A percentile compares a stretch with the other conserved stretches of the same genome.
phyloP scores from a whole-genome alignment of 2,329 filamentous ascomycete genomes.

The Ophiostoma himal-ulmi region DNA sequence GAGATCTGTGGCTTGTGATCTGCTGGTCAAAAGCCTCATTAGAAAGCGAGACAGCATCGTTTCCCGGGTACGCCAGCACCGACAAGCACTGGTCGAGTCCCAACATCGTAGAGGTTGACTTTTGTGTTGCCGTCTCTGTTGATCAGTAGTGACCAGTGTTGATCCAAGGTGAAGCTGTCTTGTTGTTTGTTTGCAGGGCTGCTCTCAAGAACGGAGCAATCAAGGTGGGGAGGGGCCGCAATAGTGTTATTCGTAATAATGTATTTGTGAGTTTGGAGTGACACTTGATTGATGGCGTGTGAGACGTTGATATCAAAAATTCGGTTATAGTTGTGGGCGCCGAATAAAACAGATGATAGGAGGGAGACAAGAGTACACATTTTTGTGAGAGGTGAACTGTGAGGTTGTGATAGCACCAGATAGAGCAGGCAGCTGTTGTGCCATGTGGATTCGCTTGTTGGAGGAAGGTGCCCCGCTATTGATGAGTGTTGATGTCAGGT shows the following conservation, averaged over 20 bases:
- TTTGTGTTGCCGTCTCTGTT: neutral
- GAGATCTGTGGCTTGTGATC: slow-evolving; percentile 36
- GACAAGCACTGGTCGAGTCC: slow-evolving; percentile 31
- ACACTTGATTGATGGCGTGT: neutral
- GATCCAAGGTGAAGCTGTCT: neutral
- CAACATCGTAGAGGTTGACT: slow-evolving; percentile 33
- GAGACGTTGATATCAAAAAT: neutral
- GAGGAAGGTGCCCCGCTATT: slow-evolving; percentile 15
- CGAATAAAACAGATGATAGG: neutral
- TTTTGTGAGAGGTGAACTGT: neutral
- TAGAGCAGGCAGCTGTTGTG: neutral
- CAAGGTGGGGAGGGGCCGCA: neutral
- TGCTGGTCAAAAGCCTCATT: slow-evolving; percentile 39
- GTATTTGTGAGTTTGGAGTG: neutral
- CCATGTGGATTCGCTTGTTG: neutral
- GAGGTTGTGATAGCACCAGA: neutral
- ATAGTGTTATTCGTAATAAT: neutral
- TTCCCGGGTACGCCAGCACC: slow-evolving; percentile 41
- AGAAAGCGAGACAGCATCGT: slow-evolving; percentile 25
- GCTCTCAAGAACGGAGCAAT: neutral
- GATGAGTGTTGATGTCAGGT: slow-evolving; percentile 12
- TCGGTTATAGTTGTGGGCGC: neutral
- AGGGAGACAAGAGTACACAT: neutral
- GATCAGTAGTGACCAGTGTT: neutral
- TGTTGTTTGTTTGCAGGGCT: neutral